Conservation (phyloP, 352 stramenopile species). For the Globisporangium polare region DNA sequence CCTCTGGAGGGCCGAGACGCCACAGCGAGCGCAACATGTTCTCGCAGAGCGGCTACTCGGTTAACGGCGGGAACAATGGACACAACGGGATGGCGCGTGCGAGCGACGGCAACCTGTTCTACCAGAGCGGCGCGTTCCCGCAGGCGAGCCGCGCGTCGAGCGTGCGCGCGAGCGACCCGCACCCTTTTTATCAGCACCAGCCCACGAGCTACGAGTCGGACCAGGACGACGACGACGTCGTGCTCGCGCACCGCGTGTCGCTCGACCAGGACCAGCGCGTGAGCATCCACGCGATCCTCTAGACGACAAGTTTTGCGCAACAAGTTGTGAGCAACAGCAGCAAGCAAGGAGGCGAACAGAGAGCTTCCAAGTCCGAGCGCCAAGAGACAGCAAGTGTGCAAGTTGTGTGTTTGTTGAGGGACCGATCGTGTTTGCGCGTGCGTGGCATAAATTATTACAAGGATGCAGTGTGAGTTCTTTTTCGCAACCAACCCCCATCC, state of each 20-base stretch:
- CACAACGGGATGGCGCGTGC: slow-evolving; percentile 19
- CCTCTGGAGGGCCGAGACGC: slow-evolving; percentile 23
- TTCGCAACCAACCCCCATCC: neutral
- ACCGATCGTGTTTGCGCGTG: neutral
- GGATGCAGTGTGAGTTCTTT: slow-evolving; percentile 2
- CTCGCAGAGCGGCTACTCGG: slow-evolving; percentile 20
- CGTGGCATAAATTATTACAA: slow-evolving; percentile 10
- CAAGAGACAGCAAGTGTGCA: neutral
- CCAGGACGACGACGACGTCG: slow-evolving; percentile 38
- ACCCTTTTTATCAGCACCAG: slow-evolving; percentile 19
- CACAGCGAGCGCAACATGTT: slow-evolving; percentile 20
- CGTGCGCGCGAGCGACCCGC: slow-evolving; percentile 17
- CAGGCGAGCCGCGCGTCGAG: slow-evolving; percentile 6
- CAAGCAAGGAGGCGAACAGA: neutral
- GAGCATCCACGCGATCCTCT: slow-evolving; percentile 67
- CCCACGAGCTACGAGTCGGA: slow-evolving; percentile 19
- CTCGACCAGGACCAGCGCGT: slow-evolving; percentile 55
- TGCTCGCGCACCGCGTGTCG: slow-evolving; percentile 54
- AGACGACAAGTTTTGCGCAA: slow-evolving; percentile 8
- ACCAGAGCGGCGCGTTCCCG: slow-evolving; percentile 20
- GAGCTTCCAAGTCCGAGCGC: neutral
- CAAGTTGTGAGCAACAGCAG: neutral
- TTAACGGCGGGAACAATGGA: slow-evolving; percentile 10
- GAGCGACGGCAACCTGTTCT: slow-evolving; percentile 48
- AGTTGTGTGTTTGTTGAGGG: neutral